Percentiles rank a stretch among this genome's conserved stretches.
These are phyloP conservation scores for Globisporangium recalcitrans DNA, from an alignment of 352 stramenopile species.

Conservation along the genomic window DNA sequence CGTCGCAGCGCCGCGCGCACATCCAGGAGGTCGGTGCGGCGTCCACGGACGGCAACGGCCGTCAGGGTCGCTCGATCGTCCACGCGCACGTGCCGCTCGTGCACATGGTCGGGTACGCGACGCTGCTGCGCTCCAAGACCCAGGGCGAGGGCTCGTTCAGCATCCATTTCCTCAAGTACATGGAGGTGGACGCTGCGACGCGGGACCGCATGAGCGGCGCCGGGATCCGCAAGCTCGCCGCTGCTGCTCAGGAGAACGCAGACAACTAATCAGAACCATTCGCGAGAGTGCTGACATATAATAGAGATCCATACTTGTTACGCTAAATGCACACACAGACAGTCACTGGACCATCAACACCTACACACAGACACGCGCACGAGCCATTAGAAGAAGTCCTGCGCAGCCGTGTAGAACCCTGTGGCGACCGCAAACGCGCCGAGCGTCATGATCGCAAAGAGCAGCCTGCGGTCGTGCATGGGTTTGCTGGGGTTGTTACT, in stretches of 20 bases:
- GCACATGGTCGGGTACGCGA: conserved; percentile 81
- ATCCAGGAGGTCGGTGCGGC: conserved; percentile 59
- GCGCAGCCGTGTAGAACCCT: conserved; percentile 20
- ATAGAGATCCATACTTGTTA: conserved; percentile 6
- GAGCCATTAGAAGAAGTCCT: conserved; percentile 17
- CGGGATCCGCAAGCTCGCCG: conserved; percentile 4
- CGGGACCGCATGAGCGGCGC: conserved; percentile 38
- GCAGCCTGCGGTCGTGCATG: conserved; percentile 5
- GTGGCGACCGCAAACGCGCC: conserved; percentile 18
- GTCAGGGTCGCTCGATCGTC: conserved; percentile 48
- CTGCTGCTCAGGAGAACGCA: background rate
- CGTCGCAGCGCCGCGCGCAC: conserved; percentile 53
- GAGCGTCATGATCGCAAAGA: conserved; percentile 17
- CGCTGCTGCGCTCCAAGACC: conserved; percentile 70
- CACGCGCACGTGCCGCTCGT: conserved; percentile 59
- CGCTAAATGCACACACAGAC: background rate
- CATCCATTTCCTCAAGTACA: conserved; percentile 71
- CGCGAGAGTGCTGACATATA: too few relatives aligned
- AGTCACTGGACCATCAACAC: too few relatives aligned
- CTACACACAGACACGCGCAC: background rate
- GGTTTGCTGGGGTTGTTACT: background rate
- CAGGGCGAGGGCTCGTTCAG: conserved; percentile 75
- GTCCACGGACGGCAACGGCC: conserved; percentile 18
- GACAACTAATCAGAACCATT: background rate
- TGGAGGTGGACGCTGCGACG: conserved; percentile 47